A percentile compares a stretch with the other conserved stretches of the same genome.
phyloP scores from a whole-genome alignment of 2,329 filamentous ascomycete species.

The Achaetomium macrosporum region DNA sequence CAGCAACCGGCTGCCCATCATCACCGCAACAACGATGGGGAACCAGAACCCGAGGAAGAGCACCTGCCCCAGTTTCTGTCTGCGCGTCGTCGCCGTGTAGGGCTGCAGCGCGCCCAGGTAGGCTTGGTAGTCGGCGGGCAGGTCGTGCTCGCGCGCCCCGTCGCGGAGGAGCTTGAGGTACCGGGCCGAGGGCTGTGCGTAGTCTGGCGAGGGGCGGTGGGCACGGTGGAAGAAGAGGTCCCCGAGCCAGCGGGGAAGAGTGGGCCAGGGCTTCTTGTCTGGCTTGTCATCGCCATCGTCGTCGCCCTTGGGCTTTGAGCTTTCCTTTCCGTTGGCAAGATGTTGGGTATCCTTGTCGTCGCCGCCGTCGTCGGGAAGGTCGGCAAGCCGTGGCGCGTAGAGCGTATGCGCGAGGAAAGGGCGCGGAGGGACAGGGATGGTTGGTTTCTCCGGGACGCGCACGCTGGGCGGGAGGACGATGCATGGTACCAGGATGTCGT shows the following conservation, averaged over 20 bases:
- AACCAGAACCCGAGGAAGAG: slow-evolving; percentile 57
- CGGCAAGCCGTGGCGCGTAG: slow-evolving; percentile 56
- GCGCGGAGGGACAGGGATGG: slow-evolving; percentile 46
- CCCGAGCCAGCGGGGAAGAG: slow-evolving; percentile 38
- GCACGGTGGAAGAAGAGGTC: slow-evolving; percentile 34
- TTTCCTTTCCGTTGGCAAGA: not conserved
- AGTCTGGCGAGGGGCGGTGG: slow-evolving; percentile 58
- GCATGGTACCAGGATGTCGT: slow-evolving; percentile 76
- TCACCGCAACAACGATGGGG: slow-evolving; percentile 50
- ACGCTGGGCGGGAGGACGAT: slow-evolving; percentile 56
- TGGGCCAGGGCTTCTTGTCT: slow-evolving; percentile 7
- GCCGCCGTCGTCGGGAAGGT: slow-evolving; percentile 24
- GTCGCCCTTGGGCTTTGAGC: slow-evolving; percentile 12
- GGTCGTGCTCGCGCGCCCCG: slow-evolving; percentile 72
- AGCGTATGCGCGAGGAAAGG: slow-evolving; percentile 83
- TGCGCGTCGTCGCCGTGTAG: slow-evolving; percentile 61
- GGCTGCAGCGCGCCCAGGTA: slow-evolving; percentile 65
- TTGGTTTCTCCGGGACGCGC: slow-evolving; percentile 60
- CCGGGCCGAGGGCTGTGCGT: slow-evolving; percentile 76
- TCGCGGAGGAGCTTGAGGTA: slow-evolving; percentile 76
- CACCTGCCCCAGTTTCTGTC: slow-evolving; percentile 60
- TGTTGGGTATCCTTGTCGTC: slow-evolving; percentile 17
- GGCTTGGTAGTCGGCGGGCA: slow-evolving; percentile 70
- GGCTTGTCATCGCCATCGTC: too few species aligned
- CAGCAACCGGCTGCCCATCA: slow-evolving; percentile 40